Conservation (phyloP, 805 yeast genomes). For the Spathaspora gorwiae region DNA sequence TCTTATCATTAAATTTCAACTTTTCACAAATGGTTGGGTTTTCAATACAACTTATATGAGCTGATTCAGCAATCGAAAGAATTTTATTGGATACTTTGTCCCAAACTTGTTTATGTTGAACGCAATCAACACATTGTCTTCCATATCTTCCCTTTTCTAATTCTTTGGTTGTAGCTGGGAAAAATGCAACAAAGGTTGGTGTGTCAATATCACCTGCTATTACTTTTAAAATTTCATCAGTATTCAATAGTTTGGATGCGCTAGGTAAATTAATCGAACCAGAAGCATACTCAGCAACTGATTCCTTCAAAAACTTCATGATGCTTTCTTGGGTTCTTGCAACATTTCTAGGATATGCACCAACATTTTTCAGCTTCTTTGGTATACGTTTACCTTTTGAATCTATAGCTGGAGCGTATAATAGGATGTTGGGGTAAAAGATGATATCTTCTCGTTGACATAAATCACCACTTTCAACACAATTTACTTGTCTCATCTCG, state of each 20-base stretch:
- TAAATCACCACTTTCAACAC: conserved; percentile 81
- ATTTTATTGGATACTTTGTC: conserved; percentile 49
- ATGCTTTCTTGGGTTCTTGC: conserved; percentile 47
- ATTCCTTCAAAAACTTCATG: conserved; percentile 49
- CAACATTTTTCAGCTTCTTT: conserved; percentile 28
- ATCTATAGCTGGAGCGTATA: conserved; percentile 57
- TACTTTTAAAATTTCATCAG: conserved; percentile 41
- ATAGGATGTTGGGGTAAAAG: conserved; percentile 66
- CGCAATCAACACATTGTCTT: conserved; percentile 43
- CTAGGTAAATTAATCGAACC: conserved; percentile 37
- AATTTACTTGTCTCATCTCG: conserved; percentile 73
- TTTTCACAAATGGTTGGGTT: conserved; percentile 48
- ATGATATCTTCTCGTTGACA: conserved; percentile 63
- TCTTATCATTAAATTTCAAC: conserved; percentile 34
- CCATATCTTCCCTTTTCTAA: conserved; percentile 35
- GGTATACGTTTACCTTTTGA: conserved; percentile 19
- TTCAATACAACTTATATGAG: conserved; percentile 57
- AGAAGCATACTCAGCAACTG: conserved; percentile 43
- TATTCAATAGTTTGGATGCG: conserved; percentile 34
- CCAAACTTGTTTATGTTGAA: conserved; percentile 55
- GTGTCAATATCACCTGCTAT: conserved; percentile 46
- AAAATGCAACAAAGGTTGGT: conserved; percentile 60
- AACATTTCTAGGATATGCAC: conserved; percentile 43
- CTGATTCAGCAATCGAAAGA: conserved; percentile 34
- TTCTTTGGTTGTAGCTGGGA: conserved; percentile 52